A percentile compares a stretch with the other conserved stretches of the same genome.
phyloP scores from a whole-genome alignment of 2,329 filamentous ascomycete species.

The Chaetomium sp. region DNA sequence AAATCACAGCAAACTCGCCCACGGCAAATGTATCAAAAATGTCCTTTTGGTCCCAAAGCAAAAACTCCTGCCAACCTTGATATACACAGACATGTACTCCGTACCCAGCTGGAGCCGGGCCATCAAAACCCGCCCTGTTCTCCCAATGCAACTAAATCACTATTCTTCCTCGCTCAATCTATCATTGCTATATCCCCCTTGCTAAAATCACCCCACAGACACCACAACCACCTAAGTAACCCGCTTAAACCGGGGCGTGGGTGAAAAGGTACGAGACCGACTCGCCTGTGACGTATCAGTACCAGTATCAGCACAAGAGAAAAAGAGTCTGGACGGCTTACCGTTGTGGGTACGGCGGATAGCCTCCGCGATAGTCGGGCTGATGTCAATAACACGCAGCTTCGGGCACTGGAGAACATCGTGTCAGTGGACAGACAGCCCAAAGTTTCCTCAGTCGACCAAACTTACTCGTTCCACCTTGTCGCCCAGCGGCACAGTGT shows the following conservation, averaged over 20 bases:
- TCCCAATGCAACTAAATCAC: constrained; percentile 4
- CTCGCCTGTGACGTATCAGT: constrained; percentile 45
- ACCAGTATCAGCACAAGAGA: background rate
- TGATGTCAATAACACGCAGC: constrained; percentile 87
- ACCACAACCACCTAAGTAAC: background rate
- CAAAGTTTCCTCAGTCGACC: background rate
- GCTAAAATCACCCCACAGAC: background rate
- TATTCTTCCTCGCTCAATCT: background rate
- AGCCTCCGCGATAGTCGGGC: constrained; percentile 69
- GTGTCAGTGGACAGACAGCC: background rate
- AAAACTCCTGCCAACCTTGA: constrained; percentile 7
- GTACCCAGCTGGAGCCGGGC: background rate
- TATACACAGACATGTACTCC: constrained; percentile 4
- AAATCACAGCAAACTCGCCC: background rate
- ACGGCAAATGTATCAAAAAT: background rate
- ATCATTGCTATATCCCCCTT: background rate
- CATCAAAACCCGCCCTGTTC: constrained; percentile 1
- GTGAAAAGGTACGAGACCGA: constrained; percentile 63
- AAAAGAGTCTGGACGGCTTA: background rate
- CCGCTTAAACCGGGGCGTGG: constrained; percentile 49
- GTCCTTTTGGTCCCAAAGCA: background rate
- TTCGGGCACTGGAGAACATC: constrained; percentile 47
- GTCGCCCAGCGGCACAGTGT: constrained; percentile 74
- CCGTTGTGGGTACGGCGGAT: constrained; percentile 53
- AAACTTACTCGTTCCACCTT: constrained; percentile 55